Evolutionary conservation across 768 basidiomycete species (phyloP), one percentile per base, ranked within the genome.

Genomic region (Lactarius quietus): DNA sequence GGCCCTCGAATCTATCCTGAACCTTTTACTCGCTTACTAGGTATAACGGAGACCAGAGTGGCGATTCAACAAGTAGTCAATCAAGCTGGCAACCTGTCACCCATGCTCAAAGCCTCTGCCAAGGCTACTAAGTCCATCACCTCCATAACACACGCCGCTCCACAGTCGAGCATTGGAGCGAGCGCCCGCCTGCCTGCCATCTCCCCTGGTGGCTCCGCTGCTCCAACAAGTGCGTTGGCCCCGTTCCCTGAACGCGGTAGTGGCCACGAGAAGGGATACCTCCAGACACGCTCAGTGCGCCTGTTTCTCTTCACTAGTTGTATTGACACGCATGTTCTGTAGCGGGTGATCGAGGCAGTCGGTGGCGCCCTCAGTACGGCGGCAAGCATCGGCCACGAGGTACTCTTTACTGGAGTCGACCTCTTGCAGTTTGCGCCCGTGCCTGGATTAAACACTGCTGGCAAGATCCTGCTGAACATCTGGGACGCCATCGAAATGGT

Each of bases 401-500:
- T 76, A 0, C 77, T 86, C 41, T 72, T 73, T 33, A 51, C 80
- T 1, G 74, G 78, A 35, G 75, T 78, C 4, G 81, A 83, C 18
- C 63, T 83, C 9, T 76, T 84, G 54, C 71, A 78, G n/a, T 78
- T 84, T 33, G 82, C 77, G 0, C 89, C 89, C 12, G 70, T 90
- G 15, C 79, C 82, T 0, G 86, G 86, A 0, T 76, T 90, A 7
- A 75, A 77, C 4, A 75, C 77, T 15, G 84, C 83, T 0, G 87
- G 84, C 0, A 77, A 74, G 43, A 81, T 79, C 4, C 71, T 90
- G 56, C 68, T 89, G n/a, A 73, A 71, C 9, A 86, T 90, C 20
- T 90, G 89, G 89, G 82, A 86, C 52, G 77, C 84, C 0, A 77
- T 86, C 7, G 79, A 86, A 63, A 70, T 75, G 28, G 84, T 89